Base-by-base conservation (phyloP, 768 basidiomycete species). In the Boletus sp. region DNA sequence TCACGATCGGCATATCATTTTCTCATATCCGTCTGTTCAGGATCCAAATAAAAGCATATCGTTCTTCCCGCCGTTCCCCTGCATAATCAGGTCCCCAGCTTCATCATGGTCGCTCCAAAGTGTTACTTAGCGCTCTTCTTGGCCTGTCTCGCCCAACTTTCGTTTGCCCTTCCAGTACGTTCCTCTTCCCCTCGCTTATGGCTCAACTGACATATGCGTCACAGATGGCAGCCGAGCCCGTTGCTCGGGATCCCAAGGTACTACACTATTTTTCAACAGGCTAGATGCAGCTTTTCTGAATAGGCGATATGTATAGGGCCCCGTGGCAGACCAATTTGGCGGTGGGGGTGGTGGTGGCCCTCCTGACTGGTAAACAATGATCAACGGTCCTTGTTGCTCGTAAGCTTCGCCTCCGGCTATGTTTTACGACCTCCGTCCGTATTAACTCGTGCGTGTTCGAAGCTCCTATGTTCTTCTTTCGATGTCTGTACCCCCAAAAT, bases 291-390 rank as follows among this genome's bases (percentile, higher is more conserved):
- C 50, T 5, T 20, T 51, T 45, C 53, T 62, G 11, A 71, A n/a
- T 2, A n/a, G 15, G 4, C 33, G 6, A 12, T n/a, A n/a, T 45
- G 17, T 40, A 45, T 42, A 70, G 68, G 42, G 18, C n/a, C 70
- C 67, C 5, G 51, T 50, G 7, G 29, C 59, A 40, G 63, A 67
- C 48, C 39, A 52, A 30, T 68, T 65, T 14, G 67, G 66, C 18
- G 61, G 54, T 17, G 67, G 60, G 2, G n/a, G 50, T 1, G 65
- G 59, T 8, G 40, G 47, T 3, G 50, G 55, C 15, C 46, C 56
- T 44, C 60, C 71, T 9, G 72, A 73, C 65, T 72, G 71, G 71
- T 70, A 61, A 57, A 47, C 36, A 8, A 28, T 48, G 50, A 52
- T 41, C 24, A n/a, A 41, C 11, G 33, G 41, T 15, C 11, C 44